Base-by-base conservation (phyloP, 495 filamentous ascomycete species). In the Hyaloscypha finlandica region DNA sequence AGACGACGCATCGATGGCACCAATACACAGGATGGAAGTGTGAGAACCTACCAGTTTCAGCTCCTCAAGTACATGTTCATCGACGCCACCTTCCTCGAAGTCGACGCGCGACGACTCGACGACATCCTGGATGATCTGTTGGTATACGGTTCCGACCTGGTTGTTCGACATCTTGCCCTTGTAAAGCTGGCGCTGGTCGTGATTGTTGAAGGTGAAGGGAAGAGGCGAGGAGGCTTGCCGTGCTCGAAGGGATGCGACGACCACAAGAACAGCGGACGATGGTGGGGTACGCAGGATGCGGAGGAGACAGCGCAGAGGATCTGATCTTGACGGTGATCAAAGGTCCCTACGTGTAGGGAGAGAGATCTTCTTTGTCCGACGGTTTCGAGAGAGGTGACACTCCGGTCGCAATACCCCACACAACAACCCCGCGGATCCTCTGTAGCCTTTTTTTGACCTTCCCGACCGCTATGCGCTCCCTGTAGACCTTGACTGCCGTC, bases 1-100 rank as follows among this genome's bases (percentile, higher is more conserved):
- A 32, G 6, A 25, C 53, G 22, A n/a, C 20, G 53, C 53, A 56
- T 37, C 35, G 51, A n/a, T n/a, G 30, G 19, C 8, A 11, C 8
- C 22, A 56, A 59, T 8, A 20, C 0, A 30, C 3, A 19, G 3
- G 22, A 32, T 6, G 19, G 35, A 59, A 33, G 9, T 1, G 58
- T 59, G n/a, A 65, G 48, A 45, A 81, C 88, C 86, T 77, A 98
- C 94, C 83, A 86, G 83, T 76, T 84, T 87, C 84, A 99, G 81
- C 74, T 96, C 92, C 67, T 91, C 83, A 71, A 99, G 82, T 56
- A 92, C 92, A 70, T 86, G 80, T 75, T 92, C 90, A 66, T 95
- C 92, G 67, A 98, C 91, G 69, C 96, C 96, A 73, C 89, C 90
- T 77, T 98, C 95, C 77, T 99, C 96, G 78, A 99, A 98, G 77